A percentile compares a stretch with the other conserved stretches of the same genome.
These are phyloP conservation scores for Arachis stenosperma DNA, from an alignment of 306 rosid species.

Conservation along the genomic window DNA sequence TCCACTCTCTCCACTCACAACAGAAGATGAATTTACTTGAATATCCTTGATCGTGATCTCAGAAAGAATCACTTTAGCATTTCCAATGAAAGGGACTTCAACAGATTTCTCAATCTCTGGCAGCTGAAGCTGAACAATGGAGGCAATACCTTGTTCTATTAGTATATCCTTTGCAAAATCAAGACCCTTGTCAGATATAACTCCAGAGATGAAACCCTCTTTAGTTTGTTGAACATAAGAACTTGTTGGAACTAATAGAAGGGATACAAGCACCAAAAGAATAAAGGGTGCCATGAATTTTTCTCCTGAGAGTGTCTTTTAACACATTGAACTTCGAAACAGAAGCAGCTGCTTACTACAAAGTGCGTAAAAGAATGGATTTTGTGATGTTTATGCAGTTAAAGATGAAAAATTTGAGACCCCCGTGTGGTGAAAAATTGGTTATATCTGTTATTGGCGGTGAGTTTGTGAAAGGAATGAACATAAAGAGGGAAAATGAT, in stretches of 20 bases:
- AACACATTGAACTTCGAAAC: slow-evolving; percentile 4
- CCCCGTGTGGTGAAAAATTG: slow-evolving; percentile 13
- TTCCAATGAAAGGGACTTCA: slow-evolving; percentile 61
- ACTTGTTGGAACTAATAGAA: slow-evolving; percentile 44
- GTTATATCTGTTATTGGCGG: neutral
- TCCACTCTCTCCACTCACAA: slow-evolving; percentile 65
- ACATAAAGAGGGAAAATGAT: neutral
- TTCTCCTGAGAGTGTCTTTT: slow-evolving; percentile 34
- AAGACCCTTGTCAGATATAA: slow-evolving; percentile 72
- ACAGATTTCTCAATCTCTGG: slow-evolving; percentile 63
- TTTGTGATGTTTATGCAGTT: slow-evolving; percentile 3
- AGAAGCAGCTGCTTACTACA: neutral
- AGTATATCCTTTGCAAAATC: slow-evolving; percentile 71
- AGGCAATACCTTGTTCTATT: slow-evolving; percentile 59
- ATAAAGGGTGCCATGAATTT: slow-evolving; percentile 43
- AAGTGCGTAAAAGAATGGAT: slow-evolving; percentile 1
- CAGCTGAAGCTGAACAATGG: slow-evolving; percentile 63
- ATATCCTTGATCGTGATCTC: slow-evolving; percentile 54
- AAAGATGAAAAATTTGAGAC: slow-evolving; percentile 33
- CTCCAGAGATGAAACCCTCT: slow-evolving; percentile 68
- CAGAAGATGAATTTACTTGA: slow-evolving; percentile 59
- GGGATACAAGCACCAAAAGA: slow-evolving; percentile 35
- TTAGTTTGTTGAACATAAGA: slow-evolving; percentile 44
- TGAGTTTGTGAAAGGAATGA: slow-evolving; percentile 26
- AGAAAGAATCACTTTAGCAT: slow-evolving; percentile 65